A percentile compares a stretch with the other conserved stretches of the same genome.
Conservation (phyloP, 2,329 filamentous ascomycete genomes). For the Botrytis elliptica region DNA sequence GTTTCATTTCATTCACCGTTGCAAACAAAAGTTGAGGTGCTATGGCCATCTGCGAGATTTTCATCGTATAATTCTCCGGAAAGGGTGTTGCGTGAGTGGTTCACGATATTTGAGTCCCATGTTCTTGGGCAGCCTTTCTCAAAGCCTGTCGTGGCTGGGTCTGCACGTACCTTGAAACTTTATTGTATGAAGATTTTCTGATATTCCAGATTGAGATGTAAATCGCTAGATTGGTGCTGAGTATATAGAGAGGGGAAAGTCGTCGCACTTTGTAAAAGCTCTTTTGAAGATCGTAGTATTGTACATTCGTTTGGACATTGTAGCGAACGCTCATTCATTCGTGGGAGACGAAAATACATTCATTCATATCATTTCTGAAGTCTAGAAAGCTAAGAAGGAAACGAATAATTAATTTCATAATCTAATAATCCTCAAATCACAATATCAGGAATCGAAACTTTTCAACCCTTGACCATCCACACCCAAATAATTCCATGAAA, state of each 20-base stretch:
- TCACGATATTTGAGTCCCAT: background rate
- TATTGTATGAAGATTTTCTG: background rate
- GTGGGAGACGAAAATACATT: background rate
- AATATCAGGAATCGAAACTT: background rate
- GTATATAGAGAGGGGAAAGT: background rate
- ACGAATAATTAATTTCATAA: background rate
- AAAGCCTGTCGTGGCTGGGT: background rate
- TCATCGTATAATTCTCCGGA: background rate
- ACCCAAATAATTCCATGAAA: background rate
- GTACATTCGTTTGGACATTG: background rate
- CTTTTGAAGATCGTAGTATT: background rate
- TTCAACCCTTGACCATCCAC: background rate
- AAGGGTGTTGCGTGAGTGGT: background rate
- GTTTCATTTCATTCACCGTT: background rate
- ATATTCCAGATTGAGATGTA: background rate
- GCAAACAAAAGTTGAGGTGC: background rate
- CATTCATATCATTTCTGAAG: background rate
- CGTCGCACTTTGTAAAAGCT: background rate
- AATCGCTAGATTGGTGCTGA: background rate
- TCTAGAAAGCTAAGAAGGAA: background rate
- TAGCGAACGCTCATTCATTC: background rate
- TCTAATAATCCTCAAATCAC: background rate
- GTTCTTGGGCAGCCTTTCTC: background rate
- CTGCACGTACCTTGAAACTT: background rate
- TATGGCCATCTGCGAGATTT: background rate